These are phyloP conservation scores for Taxillus chinensis DNA, from an alignment of 164 flowering plant species.

Conservation along the genomic window DNA sequence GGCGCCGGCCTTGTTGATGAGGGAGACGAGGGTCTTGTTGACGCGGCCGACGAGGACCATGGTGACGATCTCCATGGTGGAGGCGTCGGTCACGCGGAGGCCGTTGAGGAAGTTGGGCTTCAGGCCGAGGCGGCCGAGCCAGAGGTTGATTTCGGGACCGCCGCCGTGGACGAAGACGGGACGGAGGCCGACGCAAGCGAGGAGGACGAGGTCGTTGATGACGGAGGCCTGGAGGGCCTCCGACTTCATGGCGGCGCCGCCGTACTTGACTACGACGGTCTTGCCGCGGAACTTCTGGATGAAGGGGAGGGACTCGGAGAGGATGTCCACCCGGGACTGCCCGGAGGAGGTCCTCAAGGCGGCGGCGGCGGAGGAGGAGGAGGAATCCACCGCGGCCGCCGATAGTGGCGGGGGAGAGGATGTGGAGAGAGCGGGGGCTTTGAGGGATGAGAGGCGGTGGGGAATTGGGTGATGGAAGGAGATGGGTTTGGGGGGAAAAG, in stretches of 20 bases:
- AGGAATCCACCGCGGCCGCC: too few species aligned
- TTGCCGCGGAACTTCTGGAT: constrained; percentile 90
- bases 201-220: constrained; percentile 77
- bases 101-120: constrained; percentile 64
- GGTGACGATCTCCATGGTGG: constrained; percentile 84
- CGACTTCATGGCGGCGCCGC: constrained; percentile 95
- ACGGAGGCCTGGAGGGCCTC: constrained; percentile 60
- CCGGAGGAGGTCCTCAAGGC: constrained; percentile 13
- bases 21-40: constrained; percentile 65
- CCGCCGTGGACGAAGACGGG: constrained; percentile 91
- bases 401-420: constrained; percentile 2
- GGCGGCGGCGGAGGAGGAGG: neutral
- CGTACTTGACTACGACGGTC: constrained; percentile 85
- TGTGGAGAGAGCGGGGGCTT: neutral
- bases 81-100: constrained; percentile 75
- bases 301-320: constrained; percentile 83
- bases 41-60: constrained; percentile 90
- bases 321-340: constrained; percentile 69
- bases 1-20: constrained; percentile 79
- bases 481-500: too few species aligned
- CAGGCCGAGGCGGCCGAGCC: constrained; percentile 45
- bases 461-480: too few species aligned
- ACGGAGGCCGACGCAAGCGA: constrained; percentile 81
- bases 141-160: constrained; percentile 76
- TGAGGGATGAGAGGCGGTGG: neutral